These are phyloP conservation scores for Tetracladium setigerum DNA, from an alignment of 495 filamentous ascomycete species.

Conservation along the genomic window DNA sequence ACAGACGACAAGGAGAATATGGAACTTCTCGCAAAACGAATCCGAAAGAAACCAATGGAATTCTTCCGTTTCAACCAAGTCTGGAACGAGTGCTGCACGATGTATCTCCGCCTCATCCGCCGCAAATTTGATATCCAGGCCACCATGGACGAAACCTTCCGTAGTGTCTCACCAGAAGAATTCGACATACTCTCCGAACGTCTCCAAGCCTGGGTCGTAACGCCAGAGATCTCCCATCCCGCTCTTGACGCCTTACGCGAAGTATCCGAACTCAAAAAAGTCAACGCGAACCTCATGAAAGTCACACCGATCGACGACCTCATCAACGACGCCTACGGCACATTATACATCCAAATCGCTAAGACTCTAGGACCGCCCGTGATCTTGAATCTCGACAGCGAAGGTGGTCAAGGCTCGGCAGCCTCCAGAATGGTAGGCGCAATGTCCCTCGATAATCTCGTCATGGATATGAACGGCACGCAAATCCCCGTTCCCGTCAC, in stretches of 20 bases:
- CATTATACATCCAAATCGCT: conserved; percentile 55
- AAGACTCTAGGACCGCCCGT: conserved; percentile 27
- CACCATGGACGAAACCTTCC: conserved; percentile 73
- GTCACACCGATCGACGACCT: conserved; percentile 80
- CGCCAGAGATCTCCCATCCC: conserved; percentile 27
- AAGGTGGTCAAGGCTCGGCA: conserved; percentile 18
- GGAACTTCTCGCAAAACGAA: conserved; percentile 70
- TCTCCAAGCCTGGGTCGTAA: conserved; percentile 39
- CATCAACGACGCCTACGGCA: conserved; percentile 76
- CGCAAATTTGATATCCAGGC: conserved; percentile 55
- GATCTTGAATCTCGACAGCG: conserved; percentile 12
- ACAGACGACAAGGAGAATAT: conserved; percentile 72
- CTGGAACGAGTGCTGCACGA: conserved; percentile 72
- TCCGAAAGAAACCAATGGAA: conserved; percentile 75
- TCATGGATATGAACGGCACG: conserved; percentile 24
- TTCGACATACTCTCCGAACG: conserved; percentile 54
- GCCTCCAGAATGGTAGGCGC: conserved; percentile 13
- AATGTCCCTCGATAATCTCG: conserved; percentile 52
- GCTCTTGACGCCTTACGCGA: conserved; percentile 74
- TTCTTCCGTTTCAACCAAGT: conserved; percentile 78
- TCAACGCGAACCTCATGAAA: conserved; percentile 81
- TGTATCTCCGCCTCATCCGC: conserved; percentile 72
- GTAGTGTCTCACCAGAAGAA: conserved; percentile 67
- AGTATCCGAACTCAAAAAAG: conserved; percentile 79
- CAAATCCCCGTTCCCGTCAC: conserved; percentile 17